Evolutionary conservation across 208 protist species (phyloP).

Genomic region (Herpetomonas samuelpessoai): DNA sequence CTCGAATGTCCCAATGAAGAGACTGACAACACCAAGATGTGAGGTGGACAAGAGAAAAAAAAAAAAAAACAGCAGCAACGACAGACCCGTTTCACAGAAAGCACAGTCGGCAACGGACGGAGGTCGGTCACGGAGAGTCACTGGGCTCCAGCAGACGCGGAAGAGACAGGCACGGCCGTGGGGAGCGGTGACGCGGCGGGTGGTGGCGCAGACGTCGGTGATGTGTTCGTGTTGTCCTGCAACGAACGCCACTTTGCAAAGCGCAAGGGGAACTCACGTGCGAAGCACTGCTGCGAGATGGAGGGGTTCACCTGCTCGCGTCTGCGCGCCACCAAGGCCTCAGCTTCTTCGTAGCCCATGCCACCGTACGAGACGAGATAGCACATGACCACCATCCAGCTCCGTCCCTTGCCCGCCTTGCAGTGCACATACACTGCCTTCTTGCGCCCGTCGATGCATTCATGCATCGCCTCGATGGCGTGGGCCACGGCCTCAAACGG

Average conservation of each 20-base stretch:
- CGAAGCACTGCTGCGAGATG: constrained; percentile 48
- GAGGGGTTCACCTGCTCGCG: constrained; percentile 80
- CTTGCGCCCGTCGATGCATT: constrained; percentile 25
- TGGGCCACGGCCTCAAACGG: constrained; percentile 41
- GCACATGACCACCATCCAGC: constrained; percentile 87
- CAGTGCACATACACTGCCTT: constrained; percentile 85
- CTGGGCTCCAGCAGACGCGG: too few relatives aligned
- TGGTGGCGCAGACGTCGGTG: not conserved
- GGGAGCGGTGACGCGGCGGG: not conserved
- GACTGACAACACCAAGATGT: too few relatives aligned
- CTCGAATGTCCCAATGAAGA: too few relatives aligned
- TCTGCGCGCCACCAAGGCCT: constrained; percentile 26
- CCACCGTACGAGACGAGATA: constrained; percentile 78
- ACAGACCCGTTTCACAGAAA: too few relatives aligned
- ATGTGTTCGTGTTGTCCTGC: constrained; percentile 13
- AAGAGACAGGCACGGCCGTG: too few relatives aligned
- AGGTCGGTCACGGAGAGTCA: too few relatives aligned
- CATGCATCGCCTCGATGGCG: constrained; percentile 62
- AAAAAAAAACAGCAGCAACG: too few relatives aligned
- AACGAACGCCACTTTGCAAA: constrained; percentile 36
- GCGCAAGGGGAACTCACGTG: constrained; percentile 43
- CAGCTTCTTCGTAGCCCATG: constrained; percentile 52
- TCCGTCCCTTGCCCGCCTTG: constrained; percentile 88
- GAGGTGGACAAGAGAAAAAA: too few relatives aligned
- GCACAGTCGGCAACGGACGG: too few relatives aligned